A percentile compares a stretch with the other conserved stretches of the same genome.
Conservation (phyloP, 176 grass and related monocot species). For the Thalia dealbata region DNA sequence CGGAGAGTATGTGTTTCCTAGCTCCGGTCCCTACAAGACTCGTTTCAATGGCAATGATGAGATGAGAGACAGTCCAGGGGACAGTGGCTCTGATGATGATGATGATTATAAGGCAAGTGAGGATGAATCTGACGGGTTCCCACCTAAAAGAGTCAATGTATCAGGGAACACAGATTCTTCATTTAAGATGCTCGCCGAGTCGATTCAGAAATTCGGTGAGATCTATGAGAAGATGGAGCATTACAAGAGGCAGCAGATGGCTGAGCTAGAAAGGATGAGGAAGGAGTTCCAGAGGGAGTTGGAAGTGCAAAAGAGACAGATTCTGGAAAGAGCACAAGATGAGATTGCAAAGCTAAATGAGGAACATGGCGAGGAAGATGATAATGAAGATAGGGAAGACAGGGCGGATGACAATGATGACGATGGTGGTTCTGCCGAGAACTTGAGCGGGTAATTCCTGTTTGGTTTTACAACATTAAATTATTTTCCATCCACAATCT, state of each 20-base stretch:
- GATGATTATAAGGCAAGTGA: not conserved
- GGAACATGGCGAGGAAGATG: slow-evolving; percentile 23
- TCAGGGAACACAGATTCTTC: slow-evolving; percentile 16
- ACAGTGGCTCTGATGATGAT: not conserved
- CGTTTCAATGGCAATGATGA: not conserved
- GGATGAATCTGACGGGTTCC: slow-evolving; percentile 10
- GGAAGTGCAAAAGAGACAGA: slow-evolving; percentile 52
- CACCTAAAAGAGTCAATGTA: not conserved
- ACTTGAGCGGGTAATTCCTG: slow-evolving; percentile 33
- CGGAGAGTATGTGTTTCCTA: slow-evolving; percentile 13
- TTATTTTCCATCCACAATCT: not conserved
- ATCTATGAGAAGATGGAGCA: slow-evolving; percentile 60
- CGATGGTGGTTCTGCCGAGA: slow-evolving; percentile 26
- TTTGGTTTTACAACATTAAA: not conserved
- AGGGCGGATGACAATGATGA: not conserved
- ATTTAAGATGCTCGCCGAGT: slow-evolving; percentile 36
- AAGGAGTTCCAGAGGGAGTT: slow-evolving; percentile 71
- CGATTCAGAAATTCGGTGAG: slow-evolving; percentile 53
- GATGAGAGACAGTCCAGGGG: slow-evolving; percentile 10
- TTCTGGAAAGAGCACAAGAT: slow-evolving; percentile 52
- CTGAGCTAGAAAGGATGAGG: slow-evolving; percentile 57
- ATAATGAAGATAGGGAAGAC: not conserved
- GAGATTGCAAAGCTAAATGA: slow-evolving; percentile 46
- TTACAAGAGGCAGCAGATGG: slow-evolving; percentile 54
- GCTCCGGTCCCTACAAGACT: not conserved